A percentile compares a stretch with the other conserved stretches of the same genome.
Evolutionary conservation across 192 early-diverging fungal species (phyloP).

Genomic region (Mortierella hygrophila): DNA sequence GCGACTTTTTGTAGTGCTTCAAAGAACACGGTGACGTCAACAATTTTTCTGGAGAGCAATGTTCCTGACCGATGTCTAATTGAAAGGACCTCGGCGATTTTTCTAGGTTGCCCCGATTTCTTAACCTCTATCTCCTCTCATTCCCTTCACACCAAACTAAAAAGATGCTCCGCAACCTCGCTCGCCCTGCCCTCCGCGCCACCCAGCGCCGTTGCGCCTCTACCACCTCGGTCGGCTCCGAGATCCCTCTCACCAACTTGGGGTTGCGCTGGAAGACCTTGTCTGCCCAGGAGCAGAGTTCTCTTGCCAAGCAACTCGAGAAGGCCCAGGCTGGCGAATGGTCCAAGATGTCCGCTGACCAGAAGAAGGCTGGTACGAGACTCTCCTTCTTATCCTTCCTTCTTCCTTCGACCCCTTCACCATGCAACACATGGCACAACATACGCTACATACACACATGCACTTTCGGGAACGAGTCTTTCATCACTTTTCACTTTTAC

Average conservation of each 20-base stretch:
- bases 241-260: slow-evolving; percentile 65
- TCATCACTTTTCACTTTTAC: too few species aligned
- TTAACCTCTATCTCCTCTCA: slow-evolving; percentile 6
- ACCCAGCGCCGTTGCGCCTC: slow-evolving; percentile 62
- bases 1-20: not conserved
- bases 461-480: too few species aligned
- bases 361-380: slow-evolving; percentile 92
- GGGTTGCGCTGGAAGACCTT: slow-evolving; percentile 74
- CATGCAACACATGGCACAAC: not conserved
- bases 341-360: slow-evolving; percentile 90
- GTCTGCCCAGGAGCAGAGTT: slow-evolving; percentile 83
- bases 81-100: too few species aligned
- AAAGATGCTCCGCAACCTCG: slow-evolving; percentile 74
- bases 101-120: not conserved
- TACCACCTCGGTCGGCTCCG: slow-evolving; percentile 53
- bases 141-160: slow-evolving; percentile 15
- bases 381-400: not conserved
- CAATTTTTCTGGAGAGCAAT: not conserved
- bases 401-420: not conserved
- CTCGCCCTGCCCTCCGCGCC: slow-evolving; percentile 62
- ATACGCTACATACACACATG: too few species aligned
- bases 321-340: slow-evolving; percentile 96
- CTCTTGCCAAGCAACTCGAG: slow-evolving; percentile 82
- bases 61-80: too few species aligned
- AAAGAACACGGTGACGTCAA: not conserved